A percentile compares a stretch with the other conserved stretches of the same genome.
Conservation (phyloP, 345 rosid species). For the Populus pruinosa region DNA sequence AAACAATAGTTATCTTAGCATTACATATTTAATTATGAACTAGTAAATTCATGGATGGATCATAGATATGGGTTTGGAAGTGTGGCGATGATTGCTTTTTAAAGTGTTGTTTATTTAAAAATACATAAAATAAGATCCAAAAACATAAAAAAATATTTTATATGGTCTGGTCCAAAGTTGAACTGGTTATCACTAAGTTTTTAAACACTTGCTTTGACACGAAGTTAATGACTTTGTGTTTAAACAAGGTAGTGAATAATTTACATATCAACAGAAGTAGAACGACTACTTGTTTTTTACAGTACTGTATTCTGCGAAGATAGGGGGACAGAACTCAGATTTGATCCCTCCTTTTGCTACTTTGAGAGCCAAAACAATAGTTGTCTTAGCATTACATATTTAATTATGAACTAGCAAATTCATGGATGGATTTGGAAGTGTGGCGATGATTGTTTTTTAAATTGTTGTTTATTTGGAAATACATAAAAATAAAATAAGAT, state of each 20-base stretch:
- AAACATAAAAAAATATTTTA: no score
- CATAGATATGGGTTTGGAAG: neutral
- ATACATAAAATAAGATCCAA: no score
- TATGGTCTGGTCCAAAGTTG: neutral
- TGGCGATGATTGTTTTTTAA: rapidly evolving
- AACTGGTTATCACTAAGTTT: no score
- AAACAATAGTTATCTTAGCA: neutral
- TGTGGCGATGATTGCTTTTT: rapidly evolving
- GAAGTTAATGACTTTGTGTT: neutral
- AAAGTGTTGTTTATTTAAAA: no score
- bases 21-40: no score
- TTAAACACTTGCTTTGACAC: neutral
- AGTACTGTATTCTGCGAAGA: neutral
- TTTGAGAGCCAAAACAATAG: neutral
- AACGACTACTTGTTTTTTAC: neutral
- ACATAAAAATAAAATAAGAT: no score
- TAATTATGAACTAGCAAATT: no score
- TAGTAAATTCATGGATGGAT: neutral
- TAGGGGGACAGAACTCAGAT: neutral
- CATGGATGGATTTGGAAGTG: neutral
- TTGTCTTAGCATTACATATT: neutral
- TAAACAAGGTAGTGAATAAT: neutral
- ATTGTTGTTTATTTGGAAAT: no score
- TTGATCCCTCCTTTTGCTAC: no score
- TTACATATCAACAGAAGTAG: neutral